Evolutionary conservation across 805 yeast species (phyloP).

Genomic region (Saturnispora halmiae): DNA sequence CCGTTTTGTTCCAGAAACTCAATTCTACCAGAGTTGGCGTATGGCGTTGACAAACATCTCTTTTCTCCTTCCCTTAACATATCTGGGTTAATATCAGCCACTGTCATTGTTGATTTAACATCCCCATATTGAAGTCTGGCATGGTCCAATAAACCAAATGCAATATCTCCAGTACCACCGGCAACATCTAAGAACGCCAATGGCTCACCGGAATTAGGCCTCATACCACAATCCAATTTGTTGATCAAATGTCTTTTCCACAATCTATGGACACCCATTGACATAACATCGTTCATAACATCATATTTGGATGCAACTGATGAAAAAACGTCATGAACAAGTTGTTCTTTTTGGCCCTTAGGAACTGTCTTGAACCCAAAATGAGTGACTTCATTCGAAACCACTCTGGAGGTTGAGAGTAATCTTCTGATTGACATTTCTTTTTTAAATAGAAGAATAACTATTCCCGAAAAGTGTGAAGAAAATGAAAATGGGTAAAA

Average conservation of each 20-base stretch:
- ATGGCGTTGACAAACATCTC: slow-evolving; percentile 50
- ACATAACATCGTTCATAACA: slow-evolving; percentile 97
- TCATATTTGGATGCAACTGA: slow-evolving; percentile 93
- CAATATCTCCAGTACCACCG: slow-evolving; percentile 98
- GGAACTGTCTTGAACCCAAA: slow-evolving; percentile 85
- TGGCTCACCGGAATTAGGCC: slow-evolving; percentile 73
- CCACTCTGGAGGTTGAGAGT: slow-evolving; percentile 4
- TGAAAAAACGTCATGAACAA: slow-evolving; percentile 82
- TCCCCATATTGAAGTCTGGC: slow-evolving; percentile 76
- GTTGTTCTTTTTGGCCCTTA: slow-evolving; percentile 67
- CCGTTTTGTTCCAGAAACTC: slow-evolving; percentile 87
- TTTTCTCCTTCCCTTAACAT: slow-evolving; percentile 90
- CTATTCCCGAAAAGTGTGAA: slow-evolving; percentile 3
- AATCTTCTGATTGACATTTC: slow-evolving; percentile 8
- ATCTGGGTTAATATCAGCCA: slow-evolving; percentile 92
- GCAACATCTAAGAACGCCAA: slow-evolving; percentile 91
- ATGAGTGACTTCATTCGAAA: slow-evolving; percentile 46
- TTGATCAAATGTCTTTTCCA: slow-evolving; percentile 92
- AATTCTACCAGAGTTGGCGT: slow-evolving; percentile 65
- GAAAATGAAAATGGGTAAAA: not conserved
- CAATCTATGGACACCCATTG: slow-evolving; percentile 85
- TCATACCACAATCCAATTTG: slow-evolving; percentile 83
- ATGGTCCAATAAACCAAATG: slow-evolving; percentile 88
- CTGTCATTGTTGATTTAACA: slow-evolving; percentile 67
- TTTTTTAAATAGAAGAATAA: not conserved